phyloP scores from a whole-genome alignment of 352 stramenopile species.

The Salisapilia sapeloensis region DNA sequence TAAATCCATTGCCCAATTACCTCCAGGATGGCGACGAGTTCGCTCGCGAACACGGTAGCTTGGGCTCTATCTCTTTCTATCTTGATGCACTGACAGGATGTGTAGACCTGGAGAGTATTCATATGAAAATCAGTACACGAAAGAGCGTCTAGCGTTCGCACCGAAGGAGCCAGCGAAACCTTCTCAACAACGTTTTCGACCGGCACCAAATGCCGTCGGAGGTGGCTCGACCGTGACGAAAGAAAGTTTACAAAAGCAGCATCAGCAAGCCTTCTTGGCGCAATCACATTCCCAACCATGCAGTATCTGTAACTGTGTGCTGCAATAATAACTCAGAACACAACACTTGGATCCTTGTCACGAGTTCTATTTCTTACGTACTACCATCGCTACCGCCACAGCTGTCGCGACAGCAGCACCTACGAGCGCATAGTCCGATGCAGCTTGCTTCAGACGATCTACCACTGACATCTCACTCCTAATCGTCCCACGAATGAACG shows the following conservation, averaged over 20 bases:
- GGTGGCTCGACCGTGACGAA: slow-evolving; percentile 41
- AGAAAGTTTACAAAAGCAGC: slow-evolving; percentile 69
- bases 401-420: too few species aligned
- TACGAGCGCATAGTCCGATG: too few species aligned
- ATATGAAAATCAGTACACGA: slow-evolving; percentile 83
- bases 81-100: not conserved
- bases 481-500: slow-evolving; percentile 37
- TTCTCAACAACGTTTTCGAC: slow-evolving; percentile 70
- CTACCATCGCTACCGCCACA: too few species aligned
- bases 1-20: slow-evolving; percentile 40
- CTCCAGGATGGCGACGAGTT: slow-evolving; percentile 58
- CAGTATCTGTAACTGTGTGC: slow-evolving; percentile 25
- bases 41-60: slow-evolving; percentile 45
- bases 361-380: too few species aligned
- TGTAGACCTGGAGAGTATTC: slow-evolving; percentile 63
- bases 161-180: slow-evolving; percentile 74
- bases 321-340: too few species aligned
- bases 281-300: slow-evolving; percentile 54
- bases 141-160: slow-evolving; percentile 74
- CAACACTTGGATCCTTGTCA: too few species aligned
- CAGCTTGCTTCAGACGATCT: too few species aligned
- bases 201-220: slow-evolving; percentile 4
- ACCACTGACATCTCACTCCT: slow-evolving; percentile 4
- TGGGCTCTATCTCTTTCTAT: not conserved
- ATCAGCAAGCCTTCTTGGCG: slow-evolving; percentile 64